These are phyloP conservation scores for Acarospora socialis DNA, from an alignment of 2,329 filamentous ascomycete species.

Conservation along the genomic window DNA sequence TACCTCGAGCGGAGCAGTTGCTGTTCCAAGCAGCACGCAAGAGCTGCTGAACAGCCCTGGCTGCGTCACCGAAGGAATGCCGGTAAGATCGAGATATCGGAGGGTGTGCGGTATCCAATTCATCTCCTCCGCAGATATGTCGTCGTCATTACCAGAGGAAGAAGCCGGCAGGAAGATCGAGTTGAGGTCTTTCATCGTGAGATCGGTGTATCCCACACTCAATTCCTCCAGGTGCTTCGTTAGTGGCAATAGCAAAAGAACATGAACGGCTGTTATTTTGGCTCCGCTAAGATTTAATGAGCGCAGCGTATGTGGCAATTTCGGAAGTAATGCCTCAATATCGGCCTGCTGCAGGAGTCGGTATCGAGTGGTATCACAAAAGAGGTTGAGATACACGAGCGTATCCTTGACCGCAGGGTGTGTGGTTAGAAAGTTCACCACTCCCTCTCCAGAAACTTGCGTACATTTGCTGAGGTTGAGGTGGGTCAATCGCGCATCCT, in stretches of 20 bases:
- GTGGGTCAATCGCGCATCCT: conserved; percentile 60
- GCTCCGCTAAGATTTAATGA: conserved; percentile 66
- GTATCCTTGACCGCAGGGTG: conserved; percentile 53
- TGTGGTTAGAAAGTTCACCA: conserved; percentile 55
- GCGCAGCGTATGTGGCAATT: conserved; percentile 51
- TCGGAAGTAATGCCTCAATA: conserved; percentile 48
- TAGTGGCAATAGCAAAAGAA: conserved; percentile 48
- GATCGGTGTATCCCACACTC: conserved; percentile 50
- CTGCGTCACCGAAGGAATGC: conserved; percentile 44
- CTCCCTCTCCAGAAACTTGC: conserved; percentile 47
- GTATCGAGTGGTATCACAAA: conserved; percentile 57
- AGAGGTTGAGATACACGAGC: conserved; percentile 58
- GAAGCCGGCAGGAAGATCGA: conserved; percentile 36
- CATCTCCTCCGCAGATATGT: conserved; percentile 18
- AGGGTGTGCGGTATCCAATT: conserved; percentile 45
- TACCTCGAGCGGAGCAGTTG: conserved; percentile 57
- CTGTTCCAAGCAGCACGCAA: conserved; percentile 42
- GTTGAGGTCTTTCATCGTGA: conserved; percentile 52
- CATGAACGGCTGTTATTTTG: conserved; percentile 50
- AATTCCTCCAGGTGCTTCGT: conserved; percentile 64
- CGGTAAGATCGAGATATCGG: conserved; percentile 63
- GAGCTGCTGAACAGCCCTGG: conserved; percentile 43
- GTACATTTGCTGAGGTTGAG: conserved; percentile 66
- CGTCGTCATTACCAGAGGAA: conserved; percentile 24
- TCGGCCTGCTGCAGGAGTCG: conserved; percentile 55